Base-by-base conservation (phyloP, 306 rosid genomes). In the Sechiopsis laciniata region DNA sequence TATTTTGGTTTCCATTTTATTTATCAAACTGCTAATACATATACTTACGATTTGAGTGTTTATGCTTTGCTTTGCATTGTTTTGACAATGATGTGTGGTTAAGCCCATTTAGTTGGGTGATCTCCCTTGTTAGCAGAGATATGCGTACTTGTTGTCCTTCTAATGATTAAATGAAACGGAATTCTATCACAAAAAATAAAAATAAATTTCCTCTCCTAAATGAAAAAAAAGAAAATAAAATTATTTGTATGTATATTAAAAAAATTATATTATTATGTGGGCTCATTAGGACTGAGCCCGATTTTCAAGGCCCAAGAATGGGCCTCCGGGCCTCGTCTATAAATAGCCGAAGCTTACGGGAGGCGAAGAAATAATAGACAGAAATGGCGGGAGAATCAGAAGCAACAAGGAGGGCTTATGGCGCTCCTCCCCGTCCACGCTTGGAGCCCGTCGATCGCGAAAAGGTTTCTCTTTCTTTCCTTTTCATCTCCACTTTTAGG, bases 391-490 rank as follows among this genome's bases (percentile, higher is more conserved):
- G 75, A 71, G 61, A 52, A 71, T n/a, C 61, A 15, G 75, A 53
- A 22, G 48, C 60, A 26, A n/a, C 46, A 6, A 52, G 75, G 75
- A 51, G 16, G n/a, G 17, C 55, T 40, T 20, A 66, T 66, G 72
- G 72, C 72, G 72, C 55, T 66, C 55, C 35, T 66, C 72, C 72
- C 57, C 81, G 79, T 10, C 83, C 79, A 70, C 83, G 85, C 52
- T 58, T 71, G 58, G 85, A 84, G 53, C 83, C 85, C 57, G 79
- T 81, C 65, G 87, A 84, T 73, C 82, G 87, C 61, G 83, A 84
- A 74, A 84, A 81, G 85, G 83, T 78, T 62, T 58, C 29, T 26
- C 29, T 26, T 17, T 45, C 65, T 59, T 53, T 53, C 65, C 3
- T 1, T 66, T 11, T 20, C 72, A 12, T 10, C 16, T 66, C 17